Base-by-base conservation (phyloP, 139 green algal species). In the Dunaliella primolecta region DNA sequence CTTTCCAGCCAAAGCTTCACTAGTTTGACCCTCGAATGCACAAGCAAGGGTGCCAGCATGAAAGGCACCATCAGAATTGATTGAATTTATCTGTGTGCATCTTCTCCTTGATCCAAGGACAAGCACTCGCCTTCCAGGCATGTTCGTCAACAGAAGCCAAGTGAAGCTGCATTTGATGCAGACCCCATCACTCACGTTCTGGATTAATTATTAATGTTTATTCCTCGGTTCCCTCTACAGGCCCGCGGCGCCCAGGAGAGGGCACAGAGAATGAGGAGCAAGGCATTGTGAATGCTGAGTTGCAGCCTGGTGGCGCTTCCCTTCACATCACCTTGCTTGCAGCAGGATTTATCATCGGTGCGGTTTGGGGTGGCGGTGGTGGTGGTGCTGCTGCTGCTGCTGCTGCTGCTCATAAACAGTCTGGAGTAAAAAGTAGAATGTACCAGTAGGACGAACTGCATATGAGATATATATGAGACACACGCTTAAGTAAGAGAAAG, bases 321-420 rank as follows among this genome's bases (percentile, higher is more conserved):
- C 82, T 98, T 85, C 86, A 92, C 56, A 89, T 98, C 78, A 97
- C 94, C 0, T 91, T 98, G 3, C 94, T 98, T 77, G 96, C 96
- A 2, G 94, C 96, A 24, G 96, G 96, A 64, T 98, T 98, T 72
- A 87, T 98, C 36, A 98, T 98, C 38, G 95, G 93, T 91, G 83
- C 36, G 90, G n/a, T 79, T 64, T 64, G 46, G 46, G 46, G n/a
- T n/a, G n/a, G n/a, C n/a, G n/a, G n/a, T n/a, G n/a, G n/a, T n/a
- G n/a, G n/a, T n/a, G n/a, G n/a, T n/a, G n/a, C n/a, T n/a, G n/a
- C n/a, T n/a, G n/a, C n/a, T n/a, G n/a, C n/a, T n/a, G n/a, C n/a
- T n/a, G n/a, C n/a, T n/a, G n/a, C n/a, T n/a, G n/a, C n/a, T n/a
- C n/a, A n/a, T n/a, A n/a, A n/a, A n/a, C n/a, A n/a, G n/a, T n/a